phyloP scores from a whole-genome alignment of 2,329 filamentous ascomycete species.

The Neoarthrinium moseri region DNA sequence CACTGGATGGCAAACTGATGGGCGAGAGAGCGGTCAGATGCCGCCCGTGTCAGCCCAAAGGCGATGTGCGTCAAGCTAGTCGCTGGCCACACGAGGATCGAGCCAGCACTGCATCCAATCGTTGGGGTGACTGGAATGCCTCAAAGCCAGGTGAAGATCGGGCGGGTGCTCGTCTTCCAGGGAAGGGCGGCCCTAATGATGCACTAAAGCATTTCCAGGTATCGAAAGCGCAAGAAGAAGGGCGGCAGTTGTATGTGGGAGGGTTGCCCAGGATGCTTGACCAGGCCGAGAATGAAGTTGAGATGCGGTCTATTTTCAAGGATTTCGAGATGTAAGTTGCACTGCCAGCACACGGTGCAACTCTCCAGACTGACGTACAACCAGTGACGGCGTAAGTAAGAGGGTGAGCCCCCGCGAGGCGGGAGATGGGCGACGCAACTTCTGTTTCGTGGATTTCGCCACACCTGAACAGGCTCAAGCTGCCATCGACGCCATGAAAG shows the following conservation, averaged over 20 bases:
- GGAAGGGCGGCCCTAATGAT: slow-evolving; percentile 22
- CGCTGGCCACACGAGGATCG: slow-evolving; percentile 13
- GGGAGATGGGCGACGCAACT: slow-evolving; percentile 57
- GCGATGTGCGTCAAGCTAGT: slow-evolving; percentile 16
- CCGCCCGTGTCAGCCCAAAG: slow-evolving; percentile 62
- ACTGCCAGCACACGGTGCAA: background rate
- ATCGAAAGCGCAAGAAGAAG: slow-evolving; percentile 25
- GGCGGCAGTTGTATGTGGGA: slow-evolving; percentile 48
- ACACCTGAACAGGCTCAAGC: slow-evolving; percentile 51
- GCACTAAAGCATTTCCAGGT: slow-evolving; percentile 31
- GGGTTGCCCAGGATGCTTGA: slow-evolving; percentile 48
- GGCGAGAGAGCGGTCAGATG: slow-evolving; percentile 61
- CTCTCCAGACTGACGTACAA: background rate
- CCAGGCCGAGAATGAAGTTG: slow-evolving; percentile 43
- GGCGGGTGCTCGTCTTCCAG: slow-evolving; percentile 11
- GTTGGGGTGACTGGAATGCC: slow-evolving; percentile 43
- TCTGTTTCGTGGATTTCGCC: slow-evolving; percentile 64
- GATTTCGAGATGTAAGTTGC: slow-evolving; percentile 41
- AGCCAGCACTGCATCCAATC: slow-evolving; percentile 28
- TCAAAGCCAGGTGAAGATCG: slow-evolving; percentile 6
- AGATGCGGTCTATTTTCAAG: slow-evolving; percentile 46
- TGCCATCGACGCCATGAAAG: slow-evolving; percentile 45
- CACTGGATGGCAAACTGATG: slow-evolving; percentile 53
- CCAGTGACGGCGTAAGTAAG: slow-evolving; percentile 41
- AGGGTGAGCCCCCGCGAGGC: slow-evolving; percentile 57